Conservation (phyloP, 2,329 filamentous ascomycete genomes). For the Penicillium frequentans region DNA sequence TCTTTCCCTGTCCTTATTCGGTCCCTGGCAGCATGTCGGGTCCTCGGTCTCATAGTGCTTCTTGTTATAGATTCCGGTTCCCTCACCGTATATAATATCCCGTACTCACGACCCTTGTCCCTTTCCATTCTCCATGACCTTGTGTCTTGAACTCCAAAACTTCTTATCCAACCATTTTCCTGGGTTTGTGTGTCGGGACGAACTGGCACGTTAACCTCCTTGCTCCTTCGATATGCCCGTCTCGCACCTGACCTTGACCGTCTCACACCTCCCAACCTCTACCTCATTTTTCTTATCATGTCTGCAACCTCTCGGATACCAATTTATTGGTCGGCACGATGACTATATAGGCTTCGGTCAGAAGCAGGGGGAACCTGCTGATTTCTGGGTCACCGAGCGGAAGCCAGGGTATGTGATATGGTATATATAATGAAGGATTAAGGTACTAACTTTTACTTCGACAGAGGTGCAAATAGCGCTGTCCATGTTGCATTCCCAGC, state of each 20-base stretch:
- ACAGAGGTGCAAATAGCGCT: conserved; percentile 52
- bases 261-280: conserved; percentile 75
- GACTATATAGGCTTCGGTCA: conserved; percentile 63
- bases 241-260: conserved; percentile 64
- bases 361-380: conserved; percentile 52
- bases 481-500: conserved; percentile 69
- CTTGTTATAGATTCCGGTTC: conserved; percentile 14
- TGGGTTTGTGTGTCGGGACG: conserved; percentile 10
- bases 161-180: background rate
- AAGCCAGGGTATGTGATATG: conserved; percentile 52
- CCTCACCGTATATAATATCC: conserved; percentile 21
- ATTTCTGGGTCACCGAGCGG: conserved; percentile 65
- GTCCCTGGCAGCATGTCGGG: conserved; percentile 12
- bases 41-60: conserved; percentile 19
- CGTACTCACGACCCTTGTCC: background rate
- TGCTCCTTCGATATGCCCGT: conserved; percentile 54
- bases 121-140: background rate
- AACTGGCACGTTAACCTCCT: conserved; percentile 12
- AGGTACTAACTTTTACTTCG: conserved; percentile 14
- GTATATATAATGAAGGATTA: conserved; percentile 26
- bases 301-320: conserved; percentile 74
- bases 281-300: conserved; percentile 81
- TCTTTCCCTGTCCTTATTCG: conserved; percentile 5
- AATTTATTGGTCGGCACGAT: conserved; percentile 64
- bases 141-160: background rate